Evolutionary conservation across 2,329 filamentous ascomycete species (phyloP), one percentile per base, ranked within the genome.

Genomic region (Penicillium sp.): DNA sequence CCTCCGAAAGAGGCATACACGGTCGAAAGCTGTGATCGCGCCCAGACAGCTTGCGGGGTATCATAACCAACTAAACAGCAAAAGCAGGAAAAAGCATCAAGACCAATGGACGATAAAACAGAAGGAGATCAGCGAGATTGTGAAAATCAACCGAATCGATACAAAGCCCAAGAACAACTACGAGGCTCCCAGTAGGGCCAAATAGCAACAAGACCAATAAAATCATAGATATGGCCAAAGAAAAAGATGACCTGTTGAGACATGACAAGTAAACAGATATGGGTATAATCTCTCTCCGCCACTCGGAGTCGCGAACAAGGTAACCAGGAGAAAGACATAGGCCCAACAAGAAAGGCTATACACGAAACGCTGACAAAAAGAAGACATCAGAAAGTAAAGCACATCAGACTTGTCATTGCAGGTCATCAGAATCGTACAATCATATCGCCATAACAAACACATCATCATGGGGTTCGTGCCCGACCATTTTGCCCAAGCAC

Each of bases 361-460:
- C 51, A 55, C 33, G 33, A 49, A 53, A 49, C 53, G 53, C 53
- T 55, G 53, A 45, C 47, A 55, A 39, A 51, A 50, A 42, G 26
- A 38, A 49, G 46, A 54, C 43, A 54, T 47, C 45, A 47, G 42
- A 49, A 53, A 48, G 44, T 45, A 51, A 54, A 52, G 47, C 49
- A 58, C 53, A 56, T 56, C 52, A 48, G 50, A 55, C 54, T 60
- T 57, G 57, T 63, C 57, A 59, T 64, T 57, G 57, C 55, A 61
- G 61, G 62, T 65, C 62, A 62, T 65, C 61, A 62, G 59, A 64
- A 62, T 65, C 62, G 60, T 65, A 65, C 62, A 65, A 61, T 64
- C 62, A 61, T 65, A 60, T 61, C 60, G 57, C 57, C 62, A 53
- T 63, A 55, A 52, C 52, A 53, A 51, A 45, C 40, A 49, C 51